These are phyloP conservation scores for Cryptosporidium felis DNA, from an alignment of 169 alveolate genomes.

Conservation along the genomic window DNA sequence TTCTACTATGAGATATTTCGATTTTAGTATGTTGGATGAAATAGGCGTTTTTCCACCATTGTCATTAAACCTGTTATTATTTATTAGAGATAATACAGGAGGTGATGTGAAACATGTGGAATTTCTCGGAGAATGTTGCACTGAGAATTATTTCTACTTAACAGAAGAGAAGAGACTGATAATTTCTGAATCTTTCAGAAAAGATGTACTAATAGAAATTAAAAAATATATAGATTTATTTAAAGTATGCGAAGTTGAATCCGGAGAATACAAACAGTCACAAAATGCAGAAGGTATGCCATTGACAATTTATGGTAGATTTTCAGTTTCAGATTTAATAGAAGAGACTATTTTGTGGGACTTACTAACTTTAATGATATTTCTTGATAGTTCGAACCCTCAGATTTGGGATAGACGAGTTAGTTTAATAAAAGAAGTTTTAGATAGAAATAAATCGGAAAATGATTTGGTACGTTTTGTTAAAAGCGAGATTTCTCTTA, in stretches of 20 bases:
- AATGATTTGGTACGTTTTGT: background rate
- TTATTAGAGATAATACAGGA: background rate
- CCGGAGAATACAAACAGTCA: background rate
- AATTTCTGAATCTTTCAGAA: background rate
- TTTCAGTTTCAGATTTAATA: background rate
- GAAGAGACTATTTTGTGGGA: slow-evolving; percentile 48
- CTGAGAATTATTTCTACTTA: background rate
- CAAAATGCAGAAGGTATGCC: background rate
- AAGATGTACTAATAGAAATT: slow-evolving; percentile 5
- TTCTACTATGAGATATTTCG: too few species aligned
- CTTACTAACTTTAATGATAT: slow-evolving; percentile 31
- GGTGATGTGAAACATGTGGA: background rate
- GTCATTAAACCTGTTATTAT: background rate
- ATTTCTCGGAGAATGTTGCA: background rate
- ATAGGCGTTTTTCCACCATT: background rate
- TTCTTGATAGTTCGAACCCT: slow-evolving; percentile 17
- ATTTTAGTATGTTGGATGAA: background rate
- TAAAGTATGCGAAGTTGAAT: background rate
- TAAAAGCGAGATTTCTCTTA: background rate
- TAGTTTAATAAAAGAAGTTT: background rate
- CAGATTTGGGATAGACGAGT: slow-evolving; percentile 42
- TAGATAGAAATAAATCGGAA: background rate
- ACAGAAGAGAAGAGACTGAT: slow-evolving; percentile 13
- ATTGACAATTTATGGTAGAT: background rate
- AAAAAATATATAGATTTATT: background rate